Base-by-base conservation (phyloP, 2,329 filamentous ascomycete genomes). In the Claviceps sp. region DNA sequence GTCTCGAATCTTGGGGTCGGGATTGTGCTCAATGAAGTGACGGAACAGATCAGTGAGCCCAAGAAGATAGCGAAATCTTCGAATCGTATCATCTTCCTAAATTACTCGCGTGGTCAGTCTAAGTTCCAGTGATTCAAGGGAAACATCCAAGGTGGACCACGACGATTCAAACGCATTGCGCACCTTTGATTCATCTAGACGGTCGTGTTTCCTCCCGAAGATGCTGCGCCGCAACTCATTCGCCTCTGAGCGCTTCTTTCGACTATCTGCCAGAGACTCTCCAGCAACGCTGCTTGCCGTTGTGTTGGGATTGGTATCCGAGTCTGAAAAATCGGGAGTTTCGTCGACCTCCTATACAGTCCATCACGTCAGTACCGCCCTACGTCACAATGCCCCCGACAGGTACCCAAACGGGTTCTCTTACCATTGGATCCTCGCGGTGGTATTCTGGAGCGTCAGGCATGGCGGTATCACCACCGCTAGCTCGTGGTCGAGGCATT, bases 21-120 rank as follows among this genome's bases (percentile, higher is more conserved):
- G 91, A 64, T 96, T 98, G 8, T 89, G 88, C 65, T 97, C 90
- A 70, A 98, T 98, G 68, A 98, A 98, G 70, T 98, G 93, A 58
- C 94, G 88, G 73, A 98, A 98, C 20, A 98, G 76, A 63, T 98
- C 93, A 16, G 93, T 98, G 50, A 98, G 75, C 26, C 94, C 94
- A 14, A 98, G 79, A 1, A 98, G 79, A 66, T 98, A 98, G 57
- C 89, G 84, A 67, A 98, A 98, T 65, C 93, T 79, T 60, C 91
- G 82, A 63, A 97, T 88, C 0, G 88, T 94, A 63, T 97, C 91
- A 74, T 96, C 88, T 72, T 96, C 91, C 87, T 91, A 52, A 41
- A 55, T 4, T 11, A n/a, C n/a, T 24, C 24, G n/a, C 43, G 16
- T 24, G 20, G 26, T 52, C 13, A 55, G 53, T 48, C 38, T 8